Evolutionary conservation across 2,329 filamentous ascomycete species (phyloP).

Genomic region (Ophiostoma perfectum): DNA sequence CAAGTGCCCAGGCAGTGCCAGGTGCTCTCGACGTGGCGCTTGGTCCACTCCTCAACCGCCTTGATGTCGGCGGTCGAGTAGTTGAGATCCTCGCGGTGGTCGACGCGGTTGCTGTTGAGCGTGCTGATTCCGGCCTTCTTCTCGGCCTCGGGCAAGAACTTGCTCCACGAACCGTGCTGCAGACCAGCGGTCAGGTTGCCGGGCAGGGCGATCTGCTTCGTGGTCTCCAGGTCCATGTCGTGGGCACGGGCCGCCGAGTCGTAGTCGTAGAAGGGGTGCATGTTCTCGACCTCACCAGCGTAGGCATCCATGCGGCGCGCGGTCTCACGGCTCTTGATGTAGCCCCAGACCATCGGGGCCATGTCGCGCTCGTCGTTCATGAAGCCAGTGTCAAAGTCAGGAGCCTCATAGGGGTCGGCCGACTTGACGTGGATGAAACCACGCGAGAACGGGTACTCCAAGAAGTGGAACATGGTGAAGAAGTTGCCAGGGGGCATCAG

Average conservation of each 20-base stretch:
- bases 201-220: conserved; percentile 67
- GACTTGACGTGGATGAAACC: conserved; percentile 65
- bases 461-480: conserved; percentile 79
- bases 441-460: conserved; percentile 71
- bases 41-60: conserved; percentile 63
- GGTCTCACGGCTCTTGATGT: conserved; percentile 77
- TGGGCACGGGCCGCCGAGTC: conserved; percentile 63
- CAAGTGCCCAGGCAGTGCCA: conserved; percentile 66
- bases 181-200: conserved; percentile 67
- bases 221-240: conserved; percentile 70
- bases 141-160: conserved; percentile 51
- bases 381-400: conserved; percentile 76
- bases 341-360: conserved; percentile 79
- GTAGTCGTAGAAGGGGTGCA: conserved; percentile 68
- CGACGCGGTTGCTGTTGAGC: conserved; percentile 60
- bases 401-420: conserved; percentile 66
- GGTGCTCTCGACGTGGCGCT: conserved; percentile 69
- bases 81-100: conserved; percentile 57
- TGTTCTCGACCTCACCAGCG: conserved; percentile 63
- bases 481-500: conserved; percentile 68
- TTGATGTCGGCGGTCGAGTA: conserved; percentile 60
- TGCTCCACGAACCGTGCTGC: conserved; percentile 67
- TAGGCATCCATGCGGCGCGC: conserved; percentile 73
- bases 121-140: conserved; percentile 41
- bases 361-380: conserved; percentile 84